Evolutionary conservation across 805 yeast genomes (phyloP).

Genomic region (Torulaspora maleeae): DNA sequence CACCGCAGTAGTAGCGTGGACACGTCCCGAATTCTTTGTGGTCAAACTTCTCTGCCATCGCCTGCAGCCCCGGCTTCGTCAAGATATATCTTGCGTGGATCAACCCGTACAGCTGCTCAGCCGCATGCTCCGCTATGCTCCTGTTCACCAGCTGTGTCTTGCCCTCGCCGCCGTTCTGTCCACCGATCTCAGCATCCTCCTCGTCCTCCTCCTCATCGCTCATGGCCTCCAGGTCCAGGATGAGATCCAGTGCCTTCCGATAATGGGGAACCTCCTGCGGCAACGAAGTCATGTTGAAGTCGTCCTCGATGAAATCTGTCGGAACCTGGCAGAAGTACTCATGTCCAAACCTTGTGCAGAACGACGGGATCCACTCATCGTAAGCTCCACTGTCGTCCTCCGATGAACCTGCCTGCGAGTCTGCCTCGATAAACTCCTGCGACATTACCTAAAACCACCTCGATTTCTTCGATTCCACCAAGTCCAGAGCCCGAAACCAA

Average conservation of each 20-base stretch:
- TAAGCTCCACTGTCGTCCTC: slow-evolving; percentile 32
- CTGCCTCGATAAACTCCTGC: slow-evolving; percentile 25
- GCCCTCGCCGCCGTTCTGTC: slow-evolving; percentile 16
- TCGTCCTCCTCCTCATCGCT: slow-evolving; percentile 38
- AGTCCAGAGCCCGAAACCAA: neutral
- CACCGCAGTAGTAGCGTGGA: slow-evolving; percentile 84
- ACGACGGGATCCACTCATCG: slow-evolving; percentile 79
- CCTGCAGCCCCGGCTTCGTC: slow-evolving; percentile 82
- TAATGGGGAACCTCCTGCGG: slow-evolving; percentile 82
- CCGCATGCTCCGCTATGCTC: slow-evolving; percentile 76
- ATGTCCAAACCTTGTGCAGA: slow-evolving; percentile 74
- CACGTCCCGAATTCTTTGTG: slow-evolving; percentile 86
- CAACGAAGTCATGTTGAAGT: slow-evolving; percentile 90
- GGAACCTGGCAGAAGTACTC: slow-evolving; percentile 90
- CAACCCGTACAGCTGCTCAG: slow-evolving; percentile 87
- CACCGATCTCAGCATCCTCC: slow-evolving; percentile 18
- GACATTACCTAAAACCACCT: slow-evolving; percentile 12
- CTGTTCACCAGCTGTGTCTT: slow-evolving; percentile 45
- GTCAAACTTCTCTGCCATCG: slow-evolving; percentile 92
- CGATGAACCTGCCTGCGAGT: slow-evolving; percentile 21
- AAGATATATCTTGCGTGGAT: slow-evolving; percentile 90
- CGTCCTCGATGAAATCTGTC: slow-evolving; percentile 92
- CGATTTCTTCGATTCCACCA: neutral
- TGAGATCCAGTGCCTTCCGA: slow-evolving; percentile 85
- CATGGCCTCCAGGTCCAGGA: slow-evolving; percentile 69